Percentiles rank a stretch among this genome's conserved stretches.
These are phyloP conservation scores for Hyparrhenia diplandra DNA, from an alignment of 176 grass and related monocot species.

Conservation along the genomic window DNA sequence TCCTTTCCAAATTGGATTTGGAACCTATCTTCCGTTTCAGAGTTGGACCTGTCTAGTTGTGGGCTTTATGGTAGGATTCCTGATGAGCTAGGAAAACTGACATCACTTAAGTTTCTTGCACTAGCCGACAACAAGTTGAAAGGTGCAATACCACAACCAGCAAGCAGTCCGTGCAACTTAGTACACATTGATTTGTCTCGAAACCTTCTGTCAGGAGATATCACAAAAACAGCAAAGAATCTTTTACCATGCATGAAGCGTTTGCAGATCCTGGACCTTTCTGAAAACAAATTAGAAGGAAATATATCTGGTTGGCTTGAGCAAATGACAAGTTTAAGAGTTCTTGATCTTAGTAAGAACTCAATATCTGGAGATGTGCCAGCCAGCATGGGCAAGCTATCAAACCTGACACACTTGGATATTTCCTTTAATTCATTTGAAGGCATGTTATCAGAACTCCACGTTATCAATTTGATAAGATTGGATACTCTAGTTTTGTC, in stretches of 20 bases:
- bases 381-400: background rate
- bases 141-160: slow-evolving; percentile 11
- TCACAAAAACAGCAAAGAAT: background rate
- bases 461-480: slow-evolving; percentile 17
- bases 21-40: slow-evolving; percentile 23
- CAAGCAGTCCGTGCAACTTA: slow-evolving; percentile 2
- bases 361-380: slow-evolving; percentile 21
- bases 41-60: slow-evolving; percentile 16
- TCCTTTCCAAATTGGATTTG: slow-evolving; percentile 32
- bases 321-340: slow-evolving; percentile 20
- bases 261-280: slow-evolving; percentile 1
- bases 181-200: background rate
- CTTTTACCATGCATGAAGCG: background rate
- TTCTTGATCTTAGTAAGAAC: slow-evolving; percentile 45
- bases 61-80: slow-evolving; percentile 28
- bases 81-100: slow-evolving; percentile 16
- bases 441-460: background rate
- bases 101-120: slow-evolving; percentile 10
- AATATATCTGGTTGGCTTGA: slow-evolving; percentile 12
- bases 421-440: slow-evolving; percentile 20
- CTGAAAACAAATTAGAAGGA: slow-evolving; percentile 20
- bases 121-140: slow-evolving; percentile 31
- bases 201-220: slow-evolving; percentile 21
- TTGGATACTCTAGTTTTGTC: slow-evolving; percentile 20
- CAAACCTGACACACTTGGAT: slow-evolving; percentile 11